These are phyloP conservation scores for Drechslerella dactyloides DNA, from an alignment of 2,329 filamentous ascomycete genomes.

Conservation along the genomic window DNA sequence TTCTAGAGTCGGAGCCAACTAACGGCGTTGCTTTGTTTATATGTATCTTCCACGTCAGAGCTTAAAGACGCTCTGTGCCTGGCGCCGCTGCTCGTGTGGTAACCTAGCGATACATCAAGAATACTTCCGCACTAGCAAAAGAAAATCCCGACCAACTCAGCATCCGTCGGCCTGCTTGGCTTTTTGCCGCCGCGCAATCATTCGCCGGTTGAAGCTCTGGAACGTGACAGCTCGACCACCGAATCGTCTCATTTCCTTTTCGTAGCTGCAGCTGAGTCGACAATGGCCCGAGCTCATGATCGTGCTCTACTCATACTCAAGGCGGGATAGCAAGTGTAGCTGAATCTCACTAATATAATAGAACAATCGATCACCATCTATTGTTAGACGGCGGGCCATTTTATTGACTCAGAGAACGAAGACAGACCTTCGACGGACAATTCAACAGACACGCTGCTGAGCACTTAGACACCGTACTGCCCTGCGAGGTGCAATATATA, in stretches of 20 bases:
- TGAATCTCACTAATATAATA: background rate
- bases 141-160: conserved; percentile 42
- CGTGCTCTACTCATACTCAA: conserved; percentile 11
- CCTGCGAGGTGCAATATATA: background rate
- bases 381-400: background rate
- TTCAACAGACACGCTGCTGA: background rate
- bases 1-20: conserved; percentile 4
- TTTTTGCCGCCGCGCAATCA: conserved; percentile 19
- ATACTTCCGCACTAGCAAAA: conserved; percentile 19
- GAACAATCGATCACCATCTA: too few species aligned
- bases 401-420: background rate
- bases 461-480: background rate
- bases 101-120: conserved; percentile 8
- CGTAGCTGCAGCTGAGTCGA: conserved; percentile 35
- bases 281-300: conserved; percentile 40
- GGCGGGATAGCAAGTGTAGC: background rate
- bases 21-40: background rate
- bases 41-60: conserved; percentile 48
- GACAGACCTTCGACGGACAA: background rate
- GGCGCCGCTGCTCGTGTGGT: conserved; percentile 3
- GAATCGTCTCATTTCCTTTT: conserved; percentile 8
- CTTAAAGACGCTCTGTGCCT: conserved; percentile 17
- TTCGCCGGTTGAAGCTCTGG: conserved; percentile 17
- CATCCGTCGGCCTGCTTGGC: background rate
- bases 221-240: conserved; percentile 35